Evolutionary conservation across 2,329 filamentous ascomycete genomes (phyloP).

Genomic region (Xylogone sp.): DNA sequence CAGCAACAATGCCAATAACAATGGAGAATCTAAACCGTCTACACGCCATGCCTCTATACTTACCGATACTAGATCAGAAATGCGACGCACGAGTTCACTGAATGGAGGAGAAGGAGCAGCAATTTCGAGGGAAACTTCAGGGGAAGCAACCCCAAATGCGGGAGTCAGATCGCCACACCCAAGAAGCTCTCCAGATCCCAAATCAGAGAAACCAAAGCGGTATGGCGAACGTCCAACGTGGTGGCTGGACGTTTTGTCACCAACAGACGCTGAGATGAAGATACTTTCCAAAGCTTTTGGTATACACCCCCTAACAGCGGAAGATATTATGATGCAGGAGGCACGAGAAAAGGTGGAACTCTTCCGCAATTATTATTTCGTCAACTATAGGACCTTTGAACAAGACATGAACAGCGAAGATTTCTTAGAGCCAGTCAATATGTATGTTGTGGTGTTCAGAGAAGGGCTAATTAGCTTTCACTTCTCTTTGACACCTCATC

Average conservation of each 20-base stretch:
- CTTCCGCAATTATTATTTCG: constrained; percentile 97
- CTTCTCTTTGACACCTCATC: constrained; percentile 92
- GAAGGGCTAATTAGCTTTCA: constrained; percentile 96
- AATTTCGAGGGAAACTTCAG: constrained; percentile 15
- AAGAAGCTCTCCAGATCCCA: constrained; percentile 34
- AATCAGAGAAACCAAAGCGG: constrained; percentile 41
- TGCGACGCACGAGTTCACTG: constrained; percentile 12
- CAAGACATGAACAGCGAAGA: constrained; percentile 87
- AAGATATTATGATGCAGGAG: constrained; percentile 97
- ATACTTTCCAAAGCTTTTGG: constrained; percentile 88
- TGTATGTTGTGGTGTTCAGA: constrained; percentile 95
- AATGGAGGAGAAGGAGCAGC: constrained; percentile 5
- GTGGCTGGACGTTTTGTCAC: constrained; percentile 91
- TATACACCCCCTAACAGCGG: constrained; percentile 90
- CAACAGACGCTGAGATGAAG: constrained; percentile 94
- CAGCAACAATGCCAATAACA: constrained; percentile 20
- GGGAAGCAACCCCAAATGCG: constrained; percentile 18
- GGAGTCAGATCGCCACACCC: constrained; percentile 11
- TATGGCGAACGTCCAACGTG: constrained; percentile 87
- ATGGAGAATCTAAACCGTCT: constrained; percentile 40
- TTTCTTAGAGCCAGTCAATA: constrained; percentile 92
- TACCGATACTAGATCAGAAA: constrained; percentile 16
- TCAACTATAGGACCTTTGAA: constrained; percentile 97
- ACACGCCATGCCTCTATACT: constrained; percentile 36
- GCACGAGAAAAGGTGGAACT: constrained; percentile 97